These are phyloP conservation scores for Ceriops decandra DNA, from an alignment of 345 rosid species.

Conservation along the genomic window DNA sequence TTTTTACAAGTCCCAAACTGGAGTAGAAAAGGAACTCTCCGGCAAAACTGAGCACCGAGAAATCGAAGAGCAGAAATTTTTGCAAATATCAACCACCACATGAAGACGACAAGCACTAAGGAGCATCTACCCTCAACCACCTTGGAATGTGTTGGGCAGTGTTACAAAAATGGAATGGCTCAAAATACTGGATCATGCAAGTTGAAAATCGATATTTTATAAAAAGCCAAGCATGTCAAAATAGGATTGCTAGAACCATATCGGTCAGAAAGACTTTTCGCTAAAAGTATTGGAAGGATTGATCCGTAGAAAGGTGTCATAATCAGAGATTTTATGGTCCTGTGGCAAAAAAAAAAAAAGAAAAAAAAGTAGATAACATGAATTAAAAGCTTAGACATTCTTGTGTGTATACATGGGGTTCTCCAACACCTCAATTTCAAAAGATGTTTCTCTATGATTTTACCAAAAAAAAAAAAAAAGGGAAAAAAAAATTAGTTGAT, in stretches of 20 bases:
- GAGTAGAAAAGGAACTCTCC: neutral
- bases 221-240: neutral
- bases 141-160: conserved; percentile 35
- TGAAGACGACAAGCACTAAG: conserved; percentile 77
- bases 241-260: neutral
- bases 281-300: no score
- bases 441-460: no score
- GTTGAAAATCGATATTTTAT: neutral
- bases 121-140: conserved; percentile 81
- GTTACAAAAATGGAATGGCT: neutral
- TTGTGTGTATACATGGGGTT: neutral
- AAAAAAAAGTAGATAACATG: neutral
- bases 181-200: neutral
- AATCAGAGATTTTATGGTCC: neutral
- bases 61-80: neutral
- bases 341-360: no score
- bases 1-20: conserved; percentile 23
- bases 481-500: no score
- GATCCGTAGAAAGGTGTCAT: neutral
- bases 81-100: neutral
- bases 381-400: neutral
- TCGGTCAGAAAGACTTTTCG: neutral
- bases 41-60: neutral
- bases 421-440: no score
- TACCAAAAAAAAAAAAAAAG: no score